Percentiles rank a stretch among this genome's conserved stretches.
phyloP scores from a whole-genome alignment of 805 yeast genomes.

The Lipomyces japonicus region DNA sequence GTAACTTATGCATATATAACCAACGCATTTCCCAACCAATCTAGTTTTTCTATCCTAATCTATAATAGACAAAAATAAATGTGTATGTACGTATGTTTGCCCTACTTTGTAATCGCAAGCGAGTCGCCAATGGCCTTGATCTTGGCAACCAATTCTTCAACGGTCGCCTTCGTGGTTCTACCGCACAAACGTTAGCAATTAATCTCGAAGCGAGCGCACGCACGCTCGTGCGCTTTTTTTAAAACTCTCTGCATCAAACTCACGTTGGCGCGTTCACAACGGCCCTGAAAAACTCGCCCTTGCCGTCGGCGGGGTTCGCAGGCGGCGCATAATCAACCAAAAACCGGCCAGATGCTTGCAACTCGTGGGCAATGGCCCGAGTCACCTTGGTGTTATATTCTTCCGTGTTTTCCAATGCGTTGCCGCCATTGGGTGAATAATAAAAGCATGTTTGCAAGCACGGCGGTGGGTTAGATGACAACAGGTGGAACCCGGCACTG shows the following conservation, averaged over 20 bases:
- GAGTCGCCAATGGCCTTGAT: slow-evolving; percentile 41
- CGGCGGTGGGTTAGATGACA: slow-evolving; percentile 60
- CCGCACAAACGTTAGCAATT: background rate
- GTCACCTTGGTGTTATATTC: slow-evolving; percentile 52
- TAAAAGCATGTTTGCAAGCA: slow-evolving; percentile 83
- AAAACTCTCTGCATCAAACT: slow-evolving; percentile 8
- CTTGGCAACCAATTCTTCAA: slow-evolving; percentile 45
- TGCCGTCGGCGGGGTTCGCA: slow-evolving; percentile 28
- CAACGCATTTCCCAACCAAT: no score
- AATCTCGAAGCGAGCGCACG: no score
- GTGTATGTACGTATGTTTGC: no score
- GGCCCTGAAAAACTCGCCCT: slow-evolving; percentile 80
- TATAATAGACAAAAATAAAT: no score
- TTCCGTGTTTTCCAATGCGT: slow-evolving; percentile 33
- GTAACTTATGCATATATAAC: no score
- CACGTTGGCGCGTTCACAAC: slow-evolving; percentile 69
- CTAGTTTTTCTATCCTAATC: no score
- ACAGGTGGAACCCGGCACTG: slow-evolving; percentile 50
- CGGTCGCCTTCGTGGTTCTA: slow-evolving; percentile 42
- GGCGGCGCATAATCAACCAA: slow-evolving; percentile 74
- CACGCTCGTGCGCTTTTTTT: background rate
- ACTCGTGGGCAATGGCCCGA: slow-evolving; percentile 54
- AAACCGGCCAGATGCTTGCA: slow-evolving; percentile 63
- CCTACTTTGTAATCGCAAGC: no score
- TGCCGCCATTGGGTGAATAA: slow-evolving; percentile 48